Base-by-base conservation (phyloP, 192 early-diverging fungal species). In the Oehlia diaphana region DNA sequence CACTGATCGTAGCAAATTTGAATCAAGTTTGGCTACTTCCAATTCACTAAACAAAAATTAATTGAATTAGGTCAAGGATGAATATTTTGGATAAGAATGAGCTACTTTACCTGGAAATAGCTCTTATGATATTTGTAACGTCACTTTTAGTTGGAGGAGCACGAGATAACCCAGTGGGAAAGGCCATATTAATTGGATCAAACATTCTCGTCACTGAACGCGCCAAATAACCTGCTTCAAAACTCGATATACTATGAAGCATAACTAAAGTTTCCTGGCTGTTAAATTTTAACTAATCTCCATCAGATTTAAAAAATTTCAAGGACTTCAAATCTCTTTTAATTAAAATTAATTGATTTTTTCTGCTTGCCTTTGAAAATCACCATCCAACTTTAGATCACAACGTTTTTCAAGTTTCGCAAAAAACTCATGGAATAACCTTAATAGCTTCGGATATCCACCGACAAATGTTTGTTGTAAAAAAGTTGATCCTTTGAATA, bases 21-120 rank as follows among this genome's bases (percentile, higher is more conserved):
- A 69, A 77, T 93, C 92, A 80, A 93, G 91, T 76, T 91, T 91
- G 3, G 87, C 90, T 33, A 82, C 84, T 50, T 93, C 90, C 37
- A 93, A 78, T 79, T 93, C 92, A 64, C 91, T 92, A 70, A 21
- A 80, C 4, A n/a, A 77, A 72, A 74, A 14, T 26, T 23, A 31
- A n/a, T 14, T 58, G 1, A 50, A 82, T 19, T 65, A 64, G 13
- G 75, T 3, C n/a, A 13, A 66, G 4, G 28, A 5, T n/a, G 21
- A 33, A 66, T n/a, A 14, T 31, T 33, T 14, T 9, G 9, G 23
- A 66, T 33, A 66, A 33, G 2, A 66, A 13, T 42, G 39, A 23
- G 3, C 66, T 35, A 9, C 76, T 76, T 50, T 78, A 92, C 91
- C 86, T 90, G 42, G 85, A 85, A 58, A 94, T 85, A 12, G 83